A percentile compares a stretch with the other conserved stretches of the same genome.
Evolutionary conservation across 306 rosid genomes (phyloP).

Genomic region (Dalbergia cochinchinensis): DNA sequence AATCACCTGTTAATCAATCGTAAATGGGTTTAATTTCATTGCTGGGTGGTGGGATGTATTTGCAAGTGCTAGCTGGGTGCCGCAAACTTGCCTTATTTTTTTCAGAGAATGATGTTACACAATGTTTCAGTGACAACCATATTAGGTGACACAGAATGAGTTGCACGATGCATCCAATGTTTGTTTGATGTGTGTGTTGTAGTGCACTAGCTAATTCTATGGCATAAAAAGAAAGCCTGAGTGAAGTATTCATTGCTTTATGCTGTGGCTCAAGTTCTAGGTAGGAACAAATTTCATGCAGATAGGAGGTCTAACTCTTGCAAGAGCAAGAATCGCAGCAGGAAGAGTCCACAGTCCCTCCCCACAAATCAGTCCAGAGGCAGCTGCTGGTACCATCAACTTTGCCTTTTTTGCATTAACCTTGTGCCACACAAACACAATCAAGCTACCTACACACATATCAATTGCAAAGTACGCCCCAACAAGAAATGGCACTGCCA

Average conservation of each 20-base stretch:
- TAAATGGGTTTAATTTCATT: background rate
- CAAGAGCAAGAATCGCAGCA: constrained; percentile 88
- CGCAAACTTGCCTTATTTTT: constrained; percentile 34
- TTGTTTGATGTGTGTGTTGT: constrained; percentile 22
- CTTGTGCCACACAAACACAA: constrained; percentile 75
- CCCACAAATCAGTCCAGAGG: constrained; percentile 94
- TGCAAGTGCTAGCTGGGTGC: constrained; percentile 7
- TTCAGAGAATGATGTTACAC: constrained; percentile 39
- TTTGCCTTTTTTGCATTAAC: constrained; percentile 64
- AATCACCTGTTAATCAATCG: background rate
- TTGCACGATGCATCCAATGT: constrained; percentile 14
- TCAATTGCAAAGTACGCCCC: constrained; percentile 93
- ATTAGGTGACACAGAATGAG: background rate
- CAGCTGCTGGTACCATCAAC: constrained; percentile 81
- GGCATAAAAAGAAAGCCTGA: constrained; percentile 1
- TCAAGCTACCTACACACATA: constrained; percentile 74
- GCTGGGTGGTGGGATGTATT: background rate
- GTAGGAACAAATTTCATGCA: constrained; percentile 89
- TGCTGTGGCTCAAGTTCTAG: constrained; percentile 44
- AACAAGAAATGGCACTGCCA: constrained; percentile 92
- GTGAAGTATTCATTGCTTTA: constrained; percentile 20
- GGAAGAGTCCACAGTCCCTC: constrained; percentile 98
- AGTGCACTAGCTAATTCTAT: constrained; percentile 30
- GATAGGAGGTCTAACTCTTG: constrained; percentile 82
- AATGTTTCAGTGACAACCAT: constrained; percentile 29